A percentile compares a stretch with the other conserved stretches of the same genome.
Conservation (phyloP, 139 green algal genomes). For the Ostreobium quekettii region DNA sequence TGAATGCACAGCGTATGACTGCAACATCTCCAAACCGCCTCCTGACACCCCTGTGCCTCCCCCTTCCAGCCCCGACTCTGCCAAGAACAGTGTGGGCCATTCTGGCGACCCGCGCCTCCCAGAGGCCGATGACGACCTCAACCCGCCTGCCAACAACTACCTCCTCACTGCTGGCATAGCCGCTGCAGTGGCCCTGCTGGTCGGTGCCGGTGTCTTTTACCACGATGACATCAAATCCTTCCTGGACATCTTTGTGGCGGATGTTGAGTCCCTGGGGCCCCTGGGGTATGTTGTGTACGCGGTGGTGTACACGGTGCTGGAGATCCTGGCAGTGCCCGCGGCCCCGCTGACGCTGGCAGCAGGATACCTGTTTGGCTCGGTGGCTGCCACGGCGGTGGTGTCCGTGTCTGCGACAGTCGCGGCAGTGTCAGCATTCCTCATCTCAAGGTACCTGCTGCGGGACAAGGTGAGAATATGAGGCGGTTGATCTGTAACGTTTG, state of each 20-base stretch:
- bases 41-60: too few species aligned
- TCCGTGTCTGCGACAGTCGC: slow-evolving; percentile 64
- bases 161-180: too few species aligned
- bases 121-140: too few species aligned
- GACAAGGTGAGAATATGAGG: slow-evolving; percentile 52
- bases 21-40: too few species aligned
- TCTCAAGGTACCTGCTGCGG: slow-evolving; percentile 77
- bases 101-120: too few species aligned
- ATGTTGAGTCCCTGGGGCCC: slow-evolving; percentile 59
- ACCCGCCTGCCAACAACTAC: too few species aligned
- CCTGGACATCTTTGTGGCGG: slow-evolving; percentile 51
- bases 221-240: slow-evolving; percentile 45
- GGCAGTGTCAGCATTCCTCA: slow-evolving; percentile 80
- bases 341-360: slow-evolving; percentile 87
- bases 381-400: slow-evolving; percentile 61
- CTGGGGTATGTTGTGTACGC: slow-evolving; percentile 61
- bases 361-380: slow-evolving; percentile 75
- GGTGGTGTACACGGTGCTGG: slow-evolving; percentile 53
- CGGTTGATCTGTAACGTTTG: not conserved
- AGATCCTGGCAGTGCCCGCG: slow-evolving; percentile 64
- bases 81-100: too few species aligned
- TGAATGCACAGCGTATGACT: too few species aligned
- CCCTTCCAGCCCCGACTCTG: too few species aligned
- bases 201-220: slow-evolving; percentile 30
- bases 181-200: slow-evolving; percentile 19